phyloP scores from a whole-genome alignment of 2,329 filamentous ascomycete species.

The Stagonosporopsis cucurbitacearum region DNA sequence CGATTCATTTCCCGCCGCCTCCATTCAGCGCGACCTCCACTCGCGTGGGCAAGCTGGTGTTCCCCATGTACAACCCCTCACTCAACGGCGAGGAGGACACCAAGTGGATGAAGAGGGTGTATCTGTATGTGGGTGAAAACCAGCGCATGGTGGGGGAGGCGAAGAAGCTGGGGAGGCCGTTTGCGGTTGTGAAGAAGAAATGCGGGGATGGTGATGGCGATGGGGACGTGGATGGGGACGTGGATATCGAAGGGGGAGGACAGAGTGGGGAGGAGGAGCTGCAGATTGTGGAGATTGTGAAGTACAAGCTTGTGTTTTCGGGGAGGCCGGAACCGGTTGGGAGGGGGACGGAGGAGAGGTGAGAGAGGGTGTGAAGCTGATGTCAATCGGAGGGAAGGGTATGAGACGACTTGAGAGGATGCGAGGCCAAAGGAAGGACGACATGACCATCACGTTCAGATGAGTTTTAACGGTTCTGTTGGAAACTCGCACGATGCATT shows the following conservation, averaged over 20 bases:
- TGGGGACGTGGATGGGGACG: conserved; percentile 18
- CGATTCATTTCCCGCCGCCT: conserved; percentile 72
- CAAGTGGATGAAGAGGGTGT: conserved; percentile 88
- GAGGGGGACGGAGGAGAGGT: conserved; percentile 28
- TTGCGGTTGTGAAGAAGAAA: conserved; percentile 73
- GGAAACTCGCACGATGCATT: background rate
- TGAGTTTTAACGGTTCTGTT: background rate
- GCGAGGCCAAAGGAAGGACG: background rate
- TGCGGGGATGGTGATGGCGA: too few relatives aligned
- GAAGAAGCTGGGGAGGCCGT: conserved; percentile 79
- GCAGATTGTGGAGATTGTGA: conserved; percentile 86
- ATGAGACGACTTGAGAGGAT: background rate
- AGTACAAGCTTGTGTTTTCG: conserved; percentile 85
- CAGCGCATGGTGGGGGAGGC: conserved; percentile 90
- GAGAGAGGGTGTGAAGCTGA: background rate
- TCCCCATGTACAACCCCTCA: conserved; percentile 72
- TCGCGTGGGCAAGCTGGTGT: conserved; percentile 74
- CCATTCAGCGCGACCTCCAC: conserved; percentile 48
- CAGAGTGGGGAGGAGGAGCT: conserved; percentile 52
- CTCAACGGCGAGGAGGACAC: conserved; percentile 59
- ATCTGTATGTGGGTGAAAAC: conserved; percentile 86
- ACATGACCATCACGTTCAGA: background rate
- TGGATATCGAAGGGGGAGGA: conserved; percentile 37
- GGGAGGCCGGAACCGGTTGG: conserved; percentile 81
- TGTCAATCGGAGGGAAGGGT: background rate